Evolutionary conservation across 352 stramenopile species (phyloP).

Genomic region (Phytophthora multivora): DNA sequence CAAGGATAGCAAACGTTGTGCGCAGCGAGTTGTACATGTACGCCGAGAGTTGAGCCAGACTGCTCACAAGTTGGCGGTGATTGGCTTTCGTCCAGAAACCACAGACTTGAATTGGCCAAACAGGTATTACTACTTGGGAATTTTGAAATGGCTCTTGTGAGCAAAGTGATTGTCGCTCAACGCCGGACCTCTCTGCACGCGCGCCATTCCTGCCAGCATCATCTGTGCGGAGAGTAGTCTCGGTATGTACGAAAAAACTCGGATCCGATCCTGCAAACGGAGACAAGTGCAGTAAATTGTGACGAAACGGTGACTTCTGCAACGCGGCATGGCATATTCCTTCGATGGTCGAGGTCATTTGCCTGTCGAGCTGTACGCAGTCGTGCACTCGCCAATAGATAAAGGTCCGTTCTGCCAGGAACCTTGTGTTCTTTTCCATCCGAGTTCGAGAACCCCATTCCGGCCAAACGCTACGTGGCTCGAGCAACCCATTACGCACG

Average conservation of each 20-base stretch:
- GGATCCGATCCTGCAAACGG: conserved; percentile 10
- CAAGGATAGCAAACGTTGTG: too few species aligned
- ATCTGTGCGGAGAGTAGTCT: conserved; percentile 20
- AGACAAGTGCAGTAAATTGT: conserved; percentile 5
- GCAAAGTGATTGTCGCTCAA: background rate
- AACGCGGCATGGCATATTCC: conserved; percentile 1
- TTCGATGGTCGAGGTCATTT: conserved; percentile 11
- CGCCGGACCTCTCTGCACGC: conserved; percentile 16
- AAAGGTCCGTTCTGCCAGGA: conserved; percentile 1
- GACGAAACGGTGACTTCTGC: conserved; percentile 25
- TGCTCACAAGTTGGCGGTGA: too few species aligned
- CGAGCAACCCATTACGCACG: conserved; percentile 31
- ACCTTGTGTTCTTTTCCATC: background rate
- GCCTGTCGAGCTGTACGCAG: background rate
- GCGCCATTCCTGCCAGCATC: conserved; percentile 4
- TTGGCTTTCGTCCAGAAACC: too few species aligned
- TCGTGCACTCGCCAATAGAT: conserved; percentile 2
- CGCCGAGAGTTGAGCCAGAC: too few species aligned
- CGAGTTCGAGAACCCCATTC: conserved; percentile 12
- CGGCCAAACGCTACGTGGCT: conserved; percentile 29
- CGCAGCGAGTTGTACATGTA: too few species aligned
- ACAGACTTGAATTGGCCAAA: too few species aligned
- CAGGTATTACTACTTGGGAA: too few species aligned
- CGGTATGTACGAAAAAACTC: background rate
- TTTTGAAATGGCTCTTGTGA: too few species aligned